Evolutionary conservation across 1,139 yeast species (phyloP).

Genomic region (Lodderomyces beijingensis): DNA sequence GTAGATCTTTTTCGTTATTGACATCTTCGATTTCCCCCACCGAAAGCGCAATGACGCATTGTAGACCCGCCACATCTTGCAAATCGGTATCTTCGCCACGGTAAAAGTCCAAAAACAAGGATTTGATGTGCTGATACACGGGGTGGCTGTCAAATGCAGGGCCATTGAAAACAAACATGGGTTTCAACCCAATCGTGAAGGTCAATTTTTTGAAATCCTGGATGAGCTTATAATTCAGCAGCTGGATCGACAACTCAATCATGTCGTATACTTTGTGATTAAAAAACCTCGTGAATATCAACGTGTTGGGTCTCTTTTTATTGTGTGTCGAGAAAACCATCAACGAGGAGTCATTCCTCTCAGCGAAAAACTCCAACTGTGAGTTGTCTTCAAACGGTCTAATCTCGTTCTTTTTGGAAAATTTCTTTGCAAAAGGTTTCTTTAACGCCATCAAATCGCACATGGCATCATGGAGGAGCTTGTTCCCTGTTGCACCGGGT

Average conservation of each 20-base stretch:
- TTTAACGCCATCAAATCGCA: slow-evolving; percentile 86
- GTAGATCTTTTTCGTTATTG: slow-evolving; percentile 38
- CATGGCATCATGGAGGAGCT: slow-evolving; percentile 82
- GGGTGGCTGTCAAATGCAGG: slow-evolving; percentile 90
- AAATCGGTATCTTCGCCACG: slow-evolving; percentile 80
- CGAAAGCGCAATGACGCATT: slow-evolving; percentile 81
- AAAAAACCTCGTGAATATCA: slow-evolving; percentile 85
- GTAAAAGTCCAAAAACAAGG: slow-evolving; percentile 86
- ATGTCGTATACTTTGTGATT: slow-evolving; percentile 88
- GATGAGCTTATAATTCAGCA: slow-evolving; percentile 61
- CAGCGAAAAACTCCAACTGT: slow-evolving; percentile 84
- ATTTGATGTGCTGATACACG: slow-evolving; percentile 77
- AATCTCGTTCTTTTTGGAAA: slow-evolving; percentile 81
- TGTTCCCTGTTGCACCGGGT: slow-evolving; percentile 82
- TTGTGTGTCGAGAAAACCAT: slow-evolving; percentile 79
- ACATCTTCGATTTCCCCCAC: slow-evolving; percentile 53
- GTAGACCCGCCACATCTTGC: slow-evolving; percentile 93
- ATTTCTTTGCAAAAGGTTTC: slow-evolving; percentile 87
- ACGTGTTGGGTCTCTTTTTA: slow-evolving; percentile 89
- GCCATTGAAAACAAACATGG: slow-evolving; percentile 92
- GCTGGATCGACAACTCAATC: slow-evolving; percentile 77
- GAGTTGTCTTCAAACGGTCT: slow-evolving; percentile 93
- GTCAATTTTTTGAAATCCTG: slow-evolving; percentile 78
- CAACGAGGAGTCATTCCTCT: slow-evolving; percentile 87
- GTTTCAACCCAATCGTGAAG: slow-evolving; percentile 85